These are phyloP conservation scores for Monosporozyma unispora DNA, from an alignment of 805 yeast species.

Conservation along the genomic window DNA sequence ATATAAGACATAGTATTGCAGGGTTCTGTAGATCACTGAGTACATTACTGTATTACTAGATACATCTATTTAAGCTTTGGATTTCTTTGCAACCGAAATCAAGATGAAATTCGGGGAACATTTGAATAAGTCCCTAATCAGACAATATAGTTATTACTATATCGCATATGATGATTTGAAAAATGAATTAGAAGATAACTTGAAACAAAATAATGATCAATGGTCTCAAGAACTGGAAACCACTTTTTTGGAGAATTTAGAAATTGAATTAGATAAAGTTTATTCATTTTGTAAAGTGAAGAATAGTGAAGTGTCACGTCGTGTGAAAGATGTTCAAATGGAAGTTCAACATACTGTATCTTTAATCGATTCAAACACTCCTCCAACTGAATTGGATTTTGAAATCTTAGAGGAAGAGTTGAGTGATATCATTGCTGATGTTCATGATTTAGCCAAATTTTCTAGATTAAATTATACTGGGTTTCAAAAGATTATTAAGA, in stretches of 20 bases:
- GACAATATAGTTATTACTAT: constrained; percentile 85
- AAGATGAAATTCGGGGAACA: constrained; percentile 94
- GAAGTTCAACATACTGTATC: constrained; percentile 61
- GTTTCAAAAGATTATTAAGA: constrained; percentile 90
- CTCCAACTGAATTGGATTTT: constrained; percentile 57
- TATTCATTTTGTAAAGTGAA: constrained; percentile 85
- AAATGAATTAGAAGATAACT: constrained; percentile 62
- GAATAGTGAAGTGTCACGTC: constrained; percentile 72
- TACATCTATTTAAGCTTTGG: no score
- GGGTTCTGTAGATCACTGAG: no score
- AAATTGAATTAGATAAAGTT: constrained; percentile 84
- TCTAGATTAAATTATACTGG: constrained; percentile 93
- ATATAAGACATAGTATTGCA: not conserved
- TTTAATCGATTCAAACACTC: constrained; percentile 40
- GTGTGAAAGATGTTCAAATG: constrained; percentile 74
- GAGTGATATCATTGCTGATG: constrained; percentile 89
- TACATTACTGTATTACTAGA: no score
- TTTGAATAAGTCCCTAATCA: constrained; percentile 76
- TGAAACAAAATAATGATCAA: constrained; percentile 40
- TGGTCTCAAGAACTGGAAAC: constrained; percentile 83
- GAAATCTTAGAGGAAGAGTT: constrained; percentile 68
- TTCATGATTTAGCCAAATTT: constrained; percentile 92
- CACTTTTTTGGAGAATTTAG: constrained; percentile 63
- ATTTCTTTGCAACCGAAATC: no score
- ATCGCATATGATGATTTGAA: constrained; percentile 87